Evolutionary conservation across 176 grass and related monocot species (phyloP), one percentile per base, ranked within the genome.

Genomic region (Carex myosuroides): DNA sequence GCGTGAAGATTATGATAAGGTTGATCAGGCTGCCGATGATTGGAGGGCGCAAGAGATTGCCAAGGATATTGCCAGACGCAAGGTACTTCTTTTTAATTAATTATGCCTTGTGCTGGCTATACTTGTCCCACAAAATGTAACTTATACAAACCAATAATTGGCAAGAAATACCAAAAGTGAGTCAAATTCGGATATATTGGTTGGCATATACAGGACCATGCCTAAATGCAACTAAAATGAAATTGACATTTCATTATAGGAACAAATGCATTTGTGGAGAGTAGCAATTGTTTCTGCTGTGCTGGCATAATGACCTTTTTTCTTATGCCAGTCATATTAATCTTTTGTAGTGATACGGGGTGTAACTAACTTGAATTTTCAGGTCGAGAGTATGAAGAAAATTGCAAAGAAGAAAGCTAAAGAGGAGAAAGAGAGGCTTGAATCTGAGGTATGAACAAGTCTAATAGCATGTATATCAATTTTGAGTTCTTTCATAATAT

Each of bases 41-140:
- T 99, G 96, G 93, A 92, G 91, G 72, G 87, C 90, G 81, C 93
- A 89, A 82, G 88, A 95, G 86, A 95, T 95, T 79, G 91, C 91
- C 35, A 95, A 95, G 85, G 93, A 94, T 84, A 95, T 95, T 55
- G 90, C 93, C 12, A 88, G 86, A 66, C 82, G 86, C 53, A 97
- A 94, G 90, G 94, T 97, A 61, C 73, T 57, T 50, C 75, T 8
- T 87, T 22, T 30, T 39, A 39, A 73, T 24, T 73, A 52, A 52
- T 73, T 24, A 52, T 73, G n/a, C n/a, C 11, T 52, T 52, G 21
- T 12, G 5, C 24, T 52, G n/a, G 50, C 21, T 54, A 30, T 16
- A 55, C 50, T 32, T 53, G 50, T 77, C 12, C 13, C 5, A 52
- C 66, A 39, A 70, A 71, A 17, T 14, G 9, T 22, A 54, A 22